These are phyloP conservation scores for Plasmodium cynomolgi DNA, from an alignment of 169 alveolate species.

Conservation along the genomic window DNA sequence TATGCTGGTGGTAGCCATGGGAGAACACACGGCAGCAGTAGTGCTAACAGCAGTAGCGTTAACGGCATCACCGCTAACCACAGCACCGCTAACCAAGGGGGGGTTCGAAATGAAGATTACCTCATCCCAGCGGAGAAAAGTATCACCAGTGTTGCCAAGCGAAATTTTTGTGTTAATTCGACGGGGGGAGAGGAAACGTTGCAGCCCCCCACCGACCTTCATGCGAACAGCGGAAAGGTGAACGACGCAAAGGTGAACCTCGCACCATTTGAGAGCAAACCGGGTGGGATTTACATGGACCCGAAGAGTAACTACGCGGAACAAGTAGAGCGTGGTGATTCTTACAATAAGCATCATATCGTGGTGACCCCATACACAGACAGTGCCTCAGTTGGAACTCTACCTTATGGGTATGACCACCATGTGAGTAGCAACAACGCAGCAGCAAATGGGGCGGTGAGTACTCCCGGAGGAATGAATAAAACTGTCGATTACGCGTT, in stretches of 20 bases:
- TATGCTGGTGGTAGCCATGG: background rate
- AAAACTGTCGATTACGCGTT: background rate
- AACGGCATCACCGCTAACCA: too few relatives aligned
- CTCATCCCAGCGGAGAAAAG: background rate
- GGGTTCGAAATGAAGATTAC: background rate
- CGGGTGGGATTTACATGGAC: background rate
- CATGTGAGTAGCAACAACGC: background rate
- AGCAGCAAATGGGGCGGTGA: background rate
- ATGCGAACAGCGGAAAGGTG: background rate
- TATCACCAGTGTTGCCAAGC: background rate
- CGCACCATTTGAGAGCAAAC: background rate
- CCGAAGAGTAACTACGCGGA: background rate
- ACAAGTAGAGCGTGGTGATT: background rate
- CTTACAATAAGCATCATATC: background rate
- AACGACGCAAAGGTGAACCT: background rate
- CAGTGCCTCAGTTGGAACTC: background rate
- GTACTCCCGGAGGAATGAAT: background rate
- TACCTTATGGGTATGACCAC: background rate
- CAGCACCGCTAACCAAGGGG: background rate
- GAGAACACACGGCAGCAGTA: background rate
- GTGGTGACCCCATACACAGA: background rate
- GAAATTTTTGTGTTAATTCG: background rate
- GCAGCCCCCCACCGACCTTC: background rate
- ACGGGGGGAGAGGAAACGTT: background rate
- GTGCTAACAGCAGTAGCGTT: too few relatives aligned